Base-by-base conservation (phyloP, 2,329 filamentous ascomycete genomes). In the Phialemonium atrogriseum region DNA sequence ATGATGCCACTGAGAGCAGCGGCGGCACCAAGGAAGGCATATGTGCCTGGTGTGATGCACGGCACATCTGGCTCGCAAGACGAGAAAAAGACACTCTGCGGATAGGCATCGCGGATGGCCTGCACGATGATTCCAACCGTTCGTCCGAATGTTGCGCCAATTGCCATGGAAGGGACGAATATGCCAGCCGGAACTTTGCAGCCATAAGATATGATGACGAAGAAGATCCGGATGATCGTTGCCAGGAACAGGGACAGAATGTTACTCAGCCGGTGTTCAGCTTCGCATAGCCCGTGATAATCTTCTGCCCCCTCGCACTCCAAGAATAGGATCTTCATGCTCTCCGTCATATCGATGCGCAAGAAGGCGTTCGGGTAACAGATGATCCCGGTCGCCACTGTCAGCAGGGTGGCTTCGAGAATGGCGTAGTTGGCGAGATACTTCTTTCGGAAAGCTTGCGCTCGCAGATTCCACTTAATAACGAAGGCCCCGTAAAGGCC, bases 141-240 rank as follows among this genome's bases (percentile, higher is more conserved):
- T 24, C 91, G 77, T 5, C 91, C 91, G 55, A 98, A 96, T 0
- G 85, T 87, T 1, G 91, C 91, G 1, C 91, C 91, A 30, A 98
- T 79, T 1, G 91, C 91, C 91, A 98, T 98, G 2, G 87, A 94
- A 3, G 91, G 91, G 1, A 98, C 89, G 46, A 98, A 98, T 42
- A 98, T 96, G 34, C 91, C 91, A 0, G 91, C 91, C 0, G 91
- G 91, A 0, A 98, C 91, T 60, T 96, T 96, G 66, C 88, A 95
- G 14, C 91, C 91, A 49, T 96, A 98, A 0, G 88, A 95, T 28
- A 98, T 81, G 41, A 96, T 89, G 45, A 96, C 88, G 19, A 98
- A 68, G 21, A 88, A 76, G 1, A 82, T 74, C 23, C 91, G 78
- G 30, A 98, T 61, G 10, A 88, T 55, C 0, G 89, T 95, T 1